Evolutionary conservation across 2,329 filamentous ascomycete species (phyloP), one percentile per base, ranked within the genome.

Genomic region (Tolypocladium pustulatum): DNA sequence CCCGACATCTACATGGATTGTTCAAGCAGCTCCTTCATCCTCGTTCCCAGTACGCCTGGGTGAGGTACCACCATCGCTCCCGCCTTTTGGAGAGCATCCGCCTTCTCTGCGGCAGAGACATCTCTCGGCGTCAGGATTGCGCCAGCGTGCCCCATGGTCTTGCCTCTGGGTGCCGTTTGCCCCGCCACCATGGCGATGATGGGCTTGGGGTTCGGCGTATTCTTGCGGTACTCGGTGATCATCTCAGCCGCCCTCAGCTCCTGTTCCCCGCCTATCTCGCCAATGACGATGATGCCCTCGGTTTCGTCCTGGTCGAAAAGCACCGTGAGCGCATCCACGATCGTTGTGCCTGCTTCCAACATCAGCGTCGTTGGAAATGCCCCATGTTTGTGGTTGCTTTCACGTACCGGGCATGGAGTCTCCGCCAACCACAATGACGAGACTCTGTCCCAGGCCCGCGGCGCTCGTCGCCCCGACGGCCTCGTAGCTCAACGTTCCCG

Each of bases 401-500:
- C 0, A 34, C 60, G 27, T 61, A 72, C 87, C 87, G 1, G 88
- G 86, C 58, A 91, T 74, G 40, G 88, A 79, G 67, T 92, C 89
- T 2, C 89, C 89, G 3, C 89, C 89, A 76, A 92, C 87, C 20
- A 87, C 88, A 52, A 92, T 85, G 49, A 88, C 89, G 8, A 91
- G 74, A 66, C 87, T 90, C 70, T 93, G 89, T 0, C 89, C 89
- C 0, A 92, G 74, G 0, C 89, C 88, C n/a, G 83, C 85, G 61
- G 85, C 78, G 8, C 87, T 89, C 30, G 89, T 85, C 1, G 87
- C 86, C 0, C 86, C 89, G 1, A 91, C 89, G 2, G 89, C 84
- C 69, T 93, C 89, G 66, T 92, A 93, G 61, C 87, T 90, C 46
- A 93, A 73, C 0, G 89, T 93, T 1, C 89, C 89, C 0, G 87